Evolutionary conservation across 2,329 filamentous ascomycete species (phyloP), one percentile per base, ranked within the genome.

Genomic region (Penicillium sp.): DNA sequence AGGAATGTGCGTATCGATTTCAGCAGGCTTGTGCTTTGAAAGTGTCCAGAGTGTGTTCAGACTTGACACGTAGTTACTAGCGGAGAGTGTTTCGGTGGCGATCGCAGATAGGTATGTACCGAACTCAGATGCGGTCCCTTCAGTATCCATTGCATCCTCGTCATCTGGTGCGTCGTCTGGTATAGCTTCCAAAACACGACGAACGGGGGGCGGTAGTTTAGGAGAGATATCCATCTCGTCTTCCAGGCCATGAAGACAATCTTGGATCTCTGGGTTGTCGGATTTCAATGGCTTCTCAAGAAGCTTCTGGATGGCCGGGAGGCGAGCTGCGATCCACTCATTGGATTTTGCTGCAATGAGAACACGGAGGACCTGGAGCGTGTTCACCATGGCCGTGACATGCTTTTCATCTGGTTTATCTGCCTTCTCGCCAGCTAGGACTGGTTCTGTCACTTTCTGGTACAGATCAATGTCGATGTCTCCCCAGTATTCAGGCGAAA

Each of bases 41-140:
- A 99, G 79, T 16, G 91, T 95, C 93, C 93, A 98, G 16, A 99
- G 79, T 24, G 96, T 89, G 71, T 96, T 97, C 72, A 99, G 89
- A 45, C 91, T 92, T 13, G 93, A 91, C 19, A 93, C 85, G 68
- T 96, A 91, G 64, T 92, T 91, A 56, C 84, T 84, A 52, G 87
- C 87, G 6, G 90, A 90, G 64, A 99, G 86, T 10, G 90, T 89
- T 74, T 98, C 95, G 0, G 90, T 93, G 1, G 93, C 92, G 53
- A 93, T 86, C n/a, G 87, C 84, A 19, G 91, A 95, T 37, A 98
- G 78, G 69, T 91, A 93, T 1, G 86, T 87, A 49, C 96, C 87
- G 65, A 98, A 92, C 71, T 97, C 93, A 1, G 93, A 93, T 0
- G 89, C 91, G 24, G 91, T 87, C 16, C 86, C 81, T 55, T 88